These are phyloP conservation scores for Mycena rosella DNA, from an alignment of 768 basidiomycete species.

Conservation along the genomic window DNA sequence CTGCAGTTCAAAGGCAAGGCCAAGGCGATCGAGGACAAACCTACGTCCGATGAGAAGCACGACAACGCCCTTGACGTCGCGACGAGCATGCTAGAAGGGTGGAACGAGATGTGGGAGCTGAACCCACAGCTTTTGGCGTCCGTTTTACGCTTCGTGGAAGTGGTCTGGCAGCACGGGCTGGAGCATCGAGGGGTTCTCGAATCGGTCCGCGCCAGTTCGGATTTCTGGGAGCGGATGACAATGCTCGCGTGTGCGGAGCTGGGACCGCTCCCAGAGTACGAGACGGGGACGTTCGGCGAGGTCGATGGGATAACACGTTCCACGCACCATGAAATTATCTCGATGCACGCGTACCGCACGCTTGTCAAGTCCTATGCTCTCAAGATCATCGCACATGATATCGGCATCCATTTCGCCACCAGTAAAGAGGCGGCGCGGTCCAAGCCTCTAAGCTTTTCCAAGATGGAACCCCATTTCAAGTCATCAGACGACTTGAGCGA, in stretches of 20 bases:
- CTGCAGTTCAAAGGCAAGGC: constrained; percentile 55
- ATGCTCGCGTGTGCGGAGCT: constrained; percentile 76
- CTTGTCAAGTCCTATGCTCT: constrained; percentile 81
- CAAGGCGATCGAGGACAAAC: constrained; percentile 52
- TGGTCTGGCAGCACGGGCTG: constrained; percentile 84
- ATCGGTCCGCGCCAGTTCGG: constrained; percentile 63
- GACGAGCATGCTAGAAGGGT: constrained; percentile 71
- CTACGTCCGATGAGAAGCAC: constrained; percentile 49
- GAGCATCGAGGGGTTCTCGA: constrained; percentile 77
- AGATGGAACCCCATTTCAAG: constrained; percentile 69
- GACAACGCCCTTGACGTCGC: constrained; percentile 79
- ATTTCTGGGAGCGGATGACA: constrained; percentile 80
- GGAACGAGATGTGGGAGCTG: constrained; percentile 82
- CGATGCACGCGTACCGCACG: constrained; percentile 75
- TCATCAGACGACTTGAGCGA: constrained; percentile 75
- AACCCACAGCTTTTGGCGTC: constrained; percentile 84
- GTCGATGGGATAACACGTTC: constrained; percentile 66
- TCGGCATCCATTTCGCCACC: constrained; percentile 68
- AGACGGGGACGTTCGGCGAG: constrained; percentile 60
- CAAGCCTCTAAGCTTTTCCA: constrained; percentile 72
- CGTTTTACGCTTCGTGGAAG: constrained; percentile 80
- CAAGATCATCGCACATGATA: constrained; percentile 80
- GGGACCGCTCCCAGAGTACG: constrained; percentile 80
- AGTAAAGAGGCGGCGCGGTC: constrained; percentile 50
- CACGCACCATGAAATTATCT: constrained; percentile 70